Base-by-base conservation (phyloP, 2,329 filamentous ascomycete species). In the Cytospora mali region DNA sequence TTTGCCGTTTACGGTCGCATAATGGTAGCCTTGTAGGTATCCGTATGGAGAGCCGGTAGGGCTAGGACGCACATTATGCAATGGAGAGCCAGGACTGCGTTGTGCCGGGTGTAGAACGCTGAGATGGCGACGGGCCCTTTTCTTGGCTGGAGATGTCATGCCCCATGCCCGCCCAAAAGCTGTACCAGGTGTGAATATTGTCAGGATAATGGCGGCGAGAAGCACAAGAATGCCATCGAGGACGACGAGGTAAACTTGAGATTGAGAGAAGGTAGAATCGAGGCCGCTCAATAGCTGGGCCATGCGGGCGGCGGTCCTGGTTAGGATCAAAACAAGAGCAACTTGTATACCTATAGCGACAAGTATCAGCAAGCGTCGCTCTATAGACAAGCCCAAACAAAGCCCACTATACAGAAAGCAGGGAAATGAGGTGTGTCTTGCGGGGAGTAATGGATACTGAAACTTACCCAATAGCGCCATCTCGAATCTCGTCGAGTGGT, bases 381-480 rank as follows among this genome's bases (percentile, higher is more conserved):
- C 39, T 7, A 39, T 27, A 39, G 21, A n/a, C 13, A 9, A 21
- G n/a, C 23, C 27, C n/a, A 25, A 39, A 16, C 13, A 9, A 9
- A 21, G n/a, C 23, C 27, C n/a, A 25, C n/a, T 33, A 13, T 16
- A 21, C 23, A 50, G 25, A 80, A 69, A 4, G 68, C 60, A 0
- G 73, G 70, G 10, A 74, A 70, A 5, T 72, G 31, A 62, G 80
- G 76, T 51, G 76, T 67, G 48, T 71, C 78, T 31, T 31, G 18
- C 29, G 49, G 10, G 23, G n/a, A 18, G 29, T 18, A 33, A 42
- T n/a, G 2, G n/a, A 48, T 28, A 3, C 16, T 39, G 46, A 6
- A 7, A 70, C 76, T 65, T 75, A 84, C 82, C 74, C 57, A 78
- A 67, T 4, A 83, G 70, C 49, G 81, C 81, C 4, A 71, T 69